Evolutionary conservation across 2,329 filamentous ascomycete genomes (phyloP).

Genomic region (Mycosphaerella arachidis): DNA sequence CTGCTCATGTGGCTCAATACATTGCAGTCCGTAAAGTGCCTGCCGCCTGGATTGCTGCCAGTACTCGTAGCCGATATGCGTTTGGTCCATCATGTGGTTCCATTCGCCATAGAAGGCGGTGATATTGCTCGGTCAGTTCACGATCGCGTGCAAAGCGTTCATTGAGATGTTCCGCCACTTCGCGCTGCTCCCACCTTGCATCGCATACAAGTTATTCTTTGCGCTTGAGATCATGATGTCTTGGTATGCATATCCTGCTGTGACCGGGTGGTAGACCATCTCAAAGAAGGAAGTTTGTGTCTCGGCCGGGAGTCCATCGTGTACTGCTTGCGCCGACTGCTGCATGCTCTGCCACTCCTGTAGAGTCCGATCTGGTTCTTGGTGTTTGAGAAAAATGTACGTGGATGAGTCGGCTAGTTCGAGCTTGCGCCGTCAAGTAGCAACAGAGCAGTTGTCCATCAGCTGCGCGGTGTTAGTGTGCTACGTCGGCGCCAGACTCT

Average conservation of each 20-base stretch:
- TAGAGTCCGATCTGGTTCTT: constrained; percentile 57
- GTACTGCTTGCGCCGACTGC: constrained; percentile 52
- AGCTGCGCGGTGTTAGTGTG: constrained; percentile 49
- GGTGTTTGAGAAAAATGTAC: constrained; percentile 60
- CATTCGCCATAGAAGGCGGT: constrained; percentile 56
- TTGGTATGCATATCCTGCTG: constrained; percentile 54
- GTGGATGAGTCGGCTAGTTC: constrained; percentile 57
- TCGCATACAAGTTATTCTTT: constrained; percentile 52
- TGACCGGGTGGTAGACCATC: constrained; percentile 56
- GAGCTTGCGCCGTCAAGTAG: constrained; percentile 57
- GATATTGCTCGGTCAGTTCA: constrained; percentile 54
- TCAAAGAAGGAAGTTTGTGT: constrained; percentile 59
- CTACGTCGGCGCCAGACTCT: constrained; percentile 52
- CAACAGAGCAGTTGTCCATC: constrained; percentile 53
- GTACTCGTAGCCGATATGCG: constrained; percentile 17
- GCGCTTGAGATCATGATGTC: constrained; percentile 50
- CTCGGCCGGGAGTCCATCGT: constrained; percentile 49
- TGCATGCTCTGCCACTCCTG: constrained; percentile 53
- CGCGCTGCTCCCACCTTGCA: constrained; percentile 54
- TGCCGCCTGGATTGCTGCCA: neutral
- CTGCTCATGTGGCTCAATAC: constrained; percentile 36
- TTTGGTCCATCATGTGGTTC: constrained; percentile 35
- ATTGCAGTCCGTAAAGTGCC: constrained; percentile 47
- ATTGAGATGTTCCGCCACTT: constrained; percentile 55
- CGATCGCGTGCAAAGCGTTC: constrained; percentile 55